A percentile compares a stretch with the other conserved stretches of the same genome.
These are phyloP conservation scores for Skeletonema tropicum DNA, from an alignment of 108 stramenopile genomes.

Conservation along the genomic window DNA sequence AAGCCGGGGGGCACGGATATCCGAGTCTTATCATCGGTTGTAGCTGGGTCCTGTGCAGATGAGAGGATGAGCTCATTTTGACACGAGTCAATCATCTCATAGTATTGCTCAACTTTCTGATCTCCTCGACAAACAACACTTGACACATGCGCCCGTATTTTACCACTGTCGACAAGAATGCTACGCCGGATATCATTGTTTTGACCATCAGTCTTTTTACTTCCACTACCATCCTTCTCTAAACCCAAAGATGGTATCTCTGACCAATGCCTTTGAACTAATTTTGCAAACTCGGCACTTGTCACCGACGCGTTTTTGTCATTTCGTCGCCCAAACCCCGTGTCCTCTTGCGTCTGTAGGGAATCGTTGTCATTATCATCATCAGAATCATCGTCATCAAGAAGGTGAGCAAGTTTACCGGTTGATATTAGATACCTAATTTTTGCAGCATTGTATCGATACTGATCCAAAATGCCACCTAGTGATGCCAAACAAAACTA, in stretches of 20 bases:
- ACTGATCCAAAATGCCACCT: constrained; percentile 78
- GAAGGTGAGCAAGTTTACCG: constrained; percentile 1
- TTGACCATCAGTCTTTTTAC: not conserved
- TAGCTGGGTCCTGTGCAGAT: not conserved
- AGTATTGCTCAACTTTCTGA: not conserved
- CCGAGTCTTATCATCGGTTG: constrained; percentile 19
- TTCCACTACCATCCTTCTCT: not conserved
- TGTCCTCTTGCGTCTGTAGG: not conserved
- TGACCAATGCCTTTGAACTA: constrained; percentile 1
- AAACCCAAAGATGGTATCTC: constrained; percentile 7
- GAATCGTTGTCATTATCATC: constrained; percentile 20
- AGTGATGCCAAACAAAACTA: constrained; percentile 68
- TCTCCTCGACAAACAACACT: not conserved
- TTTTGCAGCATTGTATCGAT: constrained; percentile 25
- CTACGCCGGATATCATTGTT: constrained; percentile 14
- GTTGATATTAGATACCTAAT: constrained; percentile 27
- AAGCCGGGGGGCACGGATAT: constrained; percentile 75
- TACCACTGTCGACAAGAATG: constrained; percentile 23
- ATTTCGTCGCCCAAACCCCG: constrained; percentile 22
- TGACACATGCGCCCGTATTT: not conserved
- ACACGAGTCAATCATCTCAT: not conserved
- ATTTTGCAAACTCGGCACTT: not conserved
- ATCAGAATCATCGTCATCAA: constrained; percentile 5
- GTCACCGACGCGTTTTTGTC: not conserved
- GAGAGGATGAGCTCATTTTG: constrained; percentile 10